Conservation (phyloP, 495 filamentous ascomycete genomes). For the Rhypophila decipiens region DNA sequence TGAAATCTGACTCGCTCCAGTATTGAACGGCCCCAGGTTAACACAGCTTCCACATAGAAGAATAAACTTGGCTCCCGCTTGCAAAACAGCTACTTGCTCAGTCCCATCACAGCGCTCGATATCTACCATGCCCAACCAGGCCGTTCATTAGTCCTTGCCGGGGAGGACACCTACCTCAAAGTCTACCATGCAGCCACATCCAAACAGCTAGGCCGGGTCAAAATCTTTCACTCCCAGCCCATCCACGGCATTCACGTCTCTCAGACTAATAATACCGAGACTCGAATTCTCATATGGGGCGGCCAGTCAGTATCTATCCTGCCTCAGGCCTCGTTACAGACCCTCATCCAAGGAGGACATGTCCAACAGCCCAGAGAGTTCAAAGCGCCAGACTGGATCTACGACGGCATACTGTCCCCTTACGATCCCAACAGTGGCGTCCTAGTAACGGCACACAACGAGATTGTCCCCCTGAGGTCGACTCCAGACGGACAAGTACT, state of each 20-base stretch:
- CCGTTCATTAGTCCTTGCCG: slow-evolving; percentile 53
- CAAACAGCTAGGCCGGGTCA: slow-evolving; percentile 29
- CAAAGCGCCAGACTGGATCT: slow-evolving; percentile 70
- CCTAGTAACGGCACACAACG: slow-evolving; percentile 82
- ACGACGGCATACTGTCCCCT: slow-evolving; percentile 59
- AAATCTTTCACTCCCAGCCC: slow-evolving; percentile 55
- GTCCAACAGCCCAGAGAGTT: slow-evolving; percentile 8
- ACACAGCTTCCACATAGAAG: not conserved
- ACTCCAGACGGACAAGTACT: slow-evolving; percentile 11
- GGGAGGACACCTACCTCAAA: slow-evolving; percentile 68
- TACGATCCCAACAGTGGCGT: slow-evolving; percentile 22
- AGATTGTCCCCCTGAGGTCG: slow-evolving; percentile 39
- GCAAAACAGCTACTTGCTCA: slow-evolving; percentile 32
- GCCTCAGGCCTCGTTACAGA: slow-evolving; percentile 14
- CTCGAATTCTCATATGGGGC: slow-evolving; percentile 50
- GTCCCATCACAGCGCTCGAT: slow-evolving; percentile 54
- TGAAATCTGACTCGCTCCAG: not conserved
- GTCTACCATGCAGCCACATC: slow-evolving; percentile 43
- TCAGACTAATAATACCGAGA: not conserved
- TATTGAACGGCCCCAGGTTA: not conserved
- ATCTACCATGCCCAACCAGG: slow-evolving; percentile 29
- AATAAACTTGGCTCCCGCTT: slow-evolving; percentile 8
- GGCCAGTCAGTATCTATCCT: slow-evolving; percentile 33
- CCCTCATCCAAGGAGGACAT: slow-evolving; percentile 12
- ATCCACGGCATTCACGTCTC: slow-evolving; percentile 62